Evolutionary conservation across 2,329 filamentous ascomycete species (phyloP), one percentile per base, ranked within the genome.

Genomic region (Diaporthe vaccinii): DNA sequence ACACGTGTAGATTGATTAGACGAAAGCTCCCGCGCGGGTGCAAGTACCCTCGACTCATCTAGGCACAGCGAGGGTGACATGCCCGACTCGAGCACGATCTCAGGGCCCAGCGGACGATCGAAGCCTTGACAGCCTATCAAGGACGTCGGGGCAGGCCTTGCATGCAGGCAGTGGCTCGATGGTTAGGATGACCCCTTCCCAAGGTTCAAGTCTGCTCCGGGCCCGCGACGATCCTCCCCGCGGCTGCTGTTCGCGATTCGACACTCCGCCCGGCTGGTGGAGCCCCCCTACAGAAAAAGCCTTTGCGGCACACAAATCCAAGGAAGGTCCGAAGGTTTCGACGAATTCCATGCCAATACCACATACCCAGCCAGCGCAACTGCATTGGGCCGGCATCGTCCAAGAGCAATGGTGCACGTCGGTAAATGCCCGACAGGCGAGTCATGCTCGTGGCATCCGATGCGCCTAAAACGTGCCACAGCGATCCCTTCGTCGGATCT

Each of bases 371-470:
- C 34, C 34, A 34, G 34, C 49, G 4, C 62, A 53, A 12, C 44
- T 68, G 49, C 65, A 22, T 69, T 55, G 34, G 49, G 49, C 65
- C 31, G 49, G 49, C 65, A 69, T 69, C 49, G 34, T 69, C 49
- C 34, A 20, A 3, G 46, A 31, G 44, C 28, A n/a, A 12, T 15
- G 41, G 34, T 39, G 49, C 65, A 69, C 41, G 46, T 53, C 65
- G 65, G 65, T 28, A 69, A 69, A 69, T 55, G 46, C 46, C 65
- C 65, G 65, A 55, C 49, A 53, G 59, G 65, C 65, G 65, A 69
- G 65, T 68, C 65, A 68, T 68, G 65, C 62, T 25, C 62, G 62
- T 68, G 51, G 62, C 53, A 68, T 53, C 46, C 62, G 46, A 68
- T 53, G 62, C 62, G 31, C n/a, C 65, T 53, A 68, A 68, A 68